Evolutionary conservation across 2,329 filamentous ascomycete species (phyloP), one percentile per base, ranked within the genome.

Genomic region (Harringtonia aguacate): DNA sequence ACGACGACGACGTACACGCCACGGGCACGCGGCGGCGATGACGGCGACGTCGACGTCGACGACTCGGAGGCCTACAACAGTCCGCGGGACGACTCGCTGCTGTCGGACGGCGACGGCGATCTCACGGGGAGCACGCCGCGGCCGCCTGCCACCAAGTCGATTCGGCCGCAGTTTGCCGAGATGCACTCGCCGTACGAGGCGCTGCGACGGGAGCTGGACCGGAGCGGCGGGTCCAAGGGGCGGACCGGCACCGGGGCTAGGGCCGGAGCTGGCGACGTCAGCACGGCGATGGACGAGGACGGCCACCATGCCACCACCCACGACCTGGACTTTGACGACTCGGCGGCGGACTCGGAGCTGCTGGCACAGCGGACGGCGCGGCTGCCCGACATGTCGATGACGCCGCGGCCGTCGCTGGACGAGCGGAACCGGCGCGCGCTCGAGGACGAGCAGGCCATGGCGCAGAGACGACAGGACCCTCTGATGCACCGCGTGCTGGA

Each of bases 401-500:
- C 73, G n/a, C 75, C 77, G 14, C 68, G 69, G 40, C 71, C 68
- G 14, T 77, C 75, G 4, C 69, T 74, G 8, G 50, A 49, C 30
- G 61, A 80, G 65, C 60, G 79, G 57, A 52, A 77, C 63, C 65
- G 58, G 59, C 46, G 67, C 7, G 46, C 44, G 5, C 43, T 29
- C 20, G 46, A 52, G n/a, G 49, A 51, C 18, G 47, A 48, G 28
- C 52, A 47, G 43, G 49, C 57, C 31, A 57, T 51, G 42, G 53
- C 48, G 45, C 56, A 45, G 36, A 45, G 48, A 57, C 69, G 68
- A 55, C 76, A 79, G 48, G 87, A 95, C 57, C 85, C 86, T 3
- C 70, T 97, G 9, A 73, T 98, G 34, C 90, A 97, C 61, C 85
- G 84, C 46, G 73, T 97, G n/a, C 77, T 94, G 6, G 89, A 97